These are phyloP conservation scores for Tremella yokohamensis DNA, from an alignment of 768 basidiomycete species.

Conservation along the genomic window DNA sequence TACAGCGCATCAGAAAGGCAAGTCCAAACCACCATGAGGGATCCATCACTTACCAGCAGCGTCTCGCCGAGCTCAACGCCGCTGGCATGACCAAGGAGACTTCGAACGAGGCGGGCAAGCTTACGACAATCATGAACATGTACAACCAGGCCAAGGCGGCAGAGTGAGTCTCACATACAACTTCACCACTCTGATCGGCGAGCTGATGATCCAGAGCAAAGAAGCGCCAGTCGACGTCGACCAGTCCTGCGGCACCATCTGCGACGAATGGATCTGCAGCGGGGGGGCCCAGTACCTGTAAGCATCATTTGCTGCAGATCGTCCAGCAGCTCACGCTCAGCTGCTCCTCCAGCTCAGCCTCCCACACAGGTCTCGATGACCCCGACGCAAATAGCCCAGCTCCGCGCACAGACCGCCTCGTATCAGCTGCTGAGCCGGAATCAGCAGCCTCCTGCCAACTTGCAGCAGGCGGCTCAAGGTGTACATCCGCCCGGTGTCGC, in stretches of 20 bases:
- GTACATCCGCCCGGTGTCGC: conserved; percentile 31
- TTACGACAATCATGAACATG: conserved; percentile 33
- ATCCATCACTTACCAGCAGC: conserved; percentile 13
- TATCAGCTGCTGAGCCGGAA: conserved; percentile 46
- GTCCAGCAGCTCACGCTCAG: background rate
- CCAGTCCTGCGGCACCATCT: background rate
- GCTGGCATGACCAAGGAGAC: conserved; percentile 36
- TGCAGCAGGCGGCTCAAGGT: conserved; percentile 46
- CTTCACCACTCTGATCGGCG: background rate
- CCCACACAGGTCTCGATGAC: conserved; percentile 40
- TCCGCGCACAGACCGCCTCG: conserved; percentile 48
- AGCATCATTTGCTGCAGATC: background rate
- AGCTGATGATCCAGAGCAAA: background rate
- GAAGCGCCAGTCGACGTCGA: background rate
- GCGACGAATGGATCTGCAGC: conserved; percentile 4
- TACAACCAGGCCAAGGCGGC: conserved; percentile 27
- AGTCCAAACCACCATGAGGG: conserved; percentile 7
- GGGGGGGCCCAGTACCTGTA: conserved; percentile 2
- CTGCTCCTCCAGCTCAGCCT: conserved; percentile 3
- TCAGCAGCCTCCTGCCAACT: conserved; percentile 46
- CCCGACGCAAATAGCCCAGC: conserved; percentile 49
- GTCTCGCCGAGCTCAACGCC: conserved; percentile 29
- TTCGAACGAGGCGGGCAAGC: conserved; percentile 27
- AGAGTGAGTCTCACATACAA: conserved; percentile 24
- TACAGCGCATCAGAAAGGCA: conserved; percentile 27